A percentile compares a stretch with the other conserved stretches of the same genome.
Conservation (phyloP, 805 yeast genomes). For the Candida sphagnicola region DNA sequence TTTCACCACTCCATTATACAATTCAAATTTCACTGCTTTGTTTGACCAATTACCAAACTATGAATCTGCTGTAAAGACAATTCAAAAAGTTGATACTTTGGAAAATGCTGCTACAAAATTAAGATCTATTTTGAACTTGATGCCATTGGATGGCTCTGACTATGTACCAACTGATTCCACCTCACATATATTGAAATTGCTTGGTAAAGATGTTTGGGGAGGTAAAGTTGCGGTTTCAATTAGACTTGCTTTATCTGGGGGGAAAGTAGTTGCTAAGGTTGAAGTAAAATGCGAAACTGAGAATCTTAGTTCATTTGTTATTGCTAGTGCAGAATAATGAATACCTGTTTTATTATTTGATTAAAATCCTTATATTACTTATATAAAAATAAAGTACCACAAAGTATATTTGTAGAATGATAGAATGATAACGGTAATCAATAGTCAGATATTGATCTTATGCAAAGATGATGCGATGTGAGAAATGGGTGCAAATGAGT, state of each 20-base stretch:
- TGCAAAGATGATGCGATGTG: not conserved
- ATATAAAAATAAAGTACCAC: not conserved
- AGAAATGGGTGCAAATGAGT: not conserved
- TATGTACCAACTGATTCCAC: conserved; percentile 53
- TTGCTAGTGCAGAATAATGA: conserved; percentile 30
- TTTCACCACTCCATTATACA: conserved; percentile 70
- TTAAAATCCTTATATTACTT: too few relatives aligned
- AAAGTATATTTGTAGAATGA: not conserved
- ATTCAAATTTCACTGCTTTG: conserved; percentile 67
- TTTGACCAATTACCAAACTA: conserved; percentile 66
- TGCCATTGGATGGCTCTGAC: conserved; percentile 73
- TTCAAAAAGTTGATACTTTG: conserved; percentile 40
- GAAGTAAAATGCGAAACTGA: conserved; percentile 48
- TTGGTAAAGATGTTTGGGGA: conserved; percentile 69
- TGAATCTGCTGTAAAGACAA: conserved; percentile 66
- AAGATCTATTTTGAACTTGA: conserved; percentile 41
- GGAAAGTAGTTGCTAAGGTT: conserved; percentile 58
- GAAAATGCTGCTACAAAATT: conserved; percentile 49
- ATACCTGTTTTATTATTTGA: not conserved
- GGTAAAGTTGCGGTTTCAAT: conserved; percentile 51
- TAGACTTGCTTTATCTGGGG: conserved; percentile 49
- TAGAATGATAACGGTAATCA: not conserved
- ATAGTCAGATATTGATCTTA: too few relatives aligned
- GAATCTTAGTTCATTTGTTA: conserved; percentile 47
- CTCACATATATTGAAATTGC: conserved; percentile 73